Evolutionary conservation across 2,329 filamentous ascomycete species (phyloP).

Genomic region (Diaporthe sp.): DNA sequence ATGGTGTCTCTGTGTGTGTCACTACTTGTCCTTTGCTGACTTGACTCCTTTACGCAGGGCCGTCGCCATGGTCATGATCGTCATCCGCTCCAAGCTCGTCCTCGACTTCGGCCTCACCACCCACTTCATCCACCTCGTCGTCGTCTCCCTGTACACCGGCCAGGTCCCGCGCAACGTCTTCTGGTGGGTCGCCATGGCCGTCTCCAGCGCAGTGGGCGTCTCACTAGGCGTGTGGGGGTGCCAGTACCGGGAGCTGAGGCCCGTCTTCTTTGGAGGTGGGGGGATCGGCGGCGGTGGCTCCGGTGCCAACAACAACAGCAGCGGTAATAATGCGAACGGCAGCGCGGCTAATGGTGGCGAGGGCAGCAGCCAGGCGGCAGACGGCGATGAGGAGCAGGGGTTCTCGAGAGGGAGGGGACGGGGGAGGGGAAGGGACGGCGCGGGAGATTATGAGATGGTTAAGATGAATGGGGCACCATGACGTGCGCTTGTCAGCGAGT

Average conservation of each 20-base stretch:
- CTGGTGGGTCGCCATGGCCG: constrained; percentile 82
- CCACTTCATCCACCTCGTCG: constrained; percentile 51
- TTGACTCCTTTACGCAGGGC: constrained; percentile 66
- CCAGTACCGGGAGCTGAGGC: constrained; percentile 88
- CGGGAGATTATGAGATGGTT: constrained; percentile 77
- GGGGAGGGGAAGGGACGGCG: constrained; percentile 67
- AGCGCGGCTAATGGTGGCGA: constrained; percentile 43
- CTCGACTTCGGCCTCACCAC: constrained; percentile 94
- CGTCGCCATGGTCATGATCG: constrained; percentile 84
- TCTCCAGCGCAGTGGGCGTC: constrained; percentile 60
- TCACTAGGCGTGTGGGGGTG: constrained; percentile 90
- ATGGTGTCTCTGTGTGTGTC: constrained; percentile 22
- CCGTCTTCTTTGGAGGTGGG: constrained; percentile 84
- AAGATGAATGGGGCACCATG: constrained; percentile 56
- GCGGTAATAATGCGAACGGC: constrained; percentile 43
- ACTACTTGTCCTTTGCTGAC: constrained; percentile 9
- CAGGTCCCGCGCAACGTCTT: constrained; percentile 81
- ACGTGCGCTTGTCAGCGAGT: neutral
- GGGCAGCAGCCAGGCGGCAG: constrained; percentile 41
- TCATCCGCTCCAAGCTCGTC: constrained; percentile 92
- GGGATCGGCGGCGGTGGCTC: constrained; percentile 53
- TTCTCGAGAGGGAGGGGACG: constrained; percentile 64
- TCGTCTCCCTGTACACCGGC: constrained; percentile 80
- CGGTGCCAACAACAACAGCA: constrained; percentile 42
- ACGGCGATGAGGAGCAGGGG: constrained; percentile 62